Conservation (phyloP, 2,329 filamentous ascomycete genomes). For the Iodosphaeria phyllophila region DNA sequence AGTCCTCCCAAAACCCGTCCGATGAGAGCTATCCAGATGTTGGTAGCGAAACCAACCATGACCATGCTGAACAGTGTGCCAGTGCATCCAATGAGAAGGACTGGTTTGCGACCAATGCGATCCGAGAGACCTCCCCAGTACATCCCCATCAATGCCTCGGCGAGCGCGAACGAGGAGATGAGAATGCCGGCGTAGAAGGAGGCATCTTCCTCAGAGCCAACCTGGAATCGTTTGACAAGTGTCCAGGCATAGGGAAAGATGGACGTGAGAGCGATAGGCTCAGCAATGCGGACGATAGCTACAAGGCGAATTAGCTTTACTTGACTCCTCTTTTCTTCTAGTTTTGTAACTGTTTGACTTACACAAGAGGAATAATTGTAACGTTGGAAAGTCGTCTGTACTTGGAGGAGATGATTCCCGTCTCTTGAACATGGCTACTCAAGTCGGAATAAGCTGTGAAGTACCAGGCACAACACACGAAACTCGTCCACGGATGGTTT, state of each 20-base stretch:
- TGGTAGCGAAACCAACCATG: constrained; percentile 64
- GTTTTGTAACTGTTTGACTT: constrained; percentile 14
- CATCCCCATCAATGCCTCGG: constrained; percentile 70
- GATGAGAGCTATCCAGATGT: constrained; percentile 65
- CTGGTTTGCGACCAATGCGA: constrained; percentile 65
- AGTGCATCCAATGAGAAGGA: constrained; percentile 61
- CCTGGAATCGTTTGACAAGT: constrained; percentile 57
- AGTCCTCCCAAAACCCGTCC: constrained; percentile 64
- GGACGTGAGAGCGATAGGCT: constrained; percentile 82
- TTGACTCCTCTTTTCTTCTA: background rate
- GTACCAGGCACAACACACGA: constrained; percentile 20
- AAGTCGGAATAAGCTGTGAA: constrained; percentile 23
- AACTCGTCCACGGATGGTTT: constrained; percentile 5
- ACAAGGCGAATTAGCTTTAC: constrained; percentile 1
- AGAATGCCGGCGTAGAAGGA: constrained; percentile 78
- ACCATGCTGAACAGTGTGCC: constrained; percentile 73
- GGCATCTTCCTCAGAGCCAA: constrained; percentile 55
- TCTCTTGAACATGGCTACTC: constrained; percentile 29
- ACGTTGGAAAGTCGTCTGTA: constrained; percentile 58
- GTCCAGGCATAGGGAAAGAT: constrained; percentile 88
- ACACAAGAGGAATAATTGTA: constrained; percentile 76
- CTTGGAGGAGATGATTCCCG: constrained; percentile 34
- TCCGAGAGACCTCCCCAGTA: constrained; percentile 78
- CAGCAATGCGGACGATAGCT: constrained; percentile 78
- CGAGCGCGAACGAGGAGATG: constrained; percentile 70